Base-by-base conservation (phyloP, 2,329 filamentous ascomycete species). In the Aspergillus novoparasiticus region DNA sequence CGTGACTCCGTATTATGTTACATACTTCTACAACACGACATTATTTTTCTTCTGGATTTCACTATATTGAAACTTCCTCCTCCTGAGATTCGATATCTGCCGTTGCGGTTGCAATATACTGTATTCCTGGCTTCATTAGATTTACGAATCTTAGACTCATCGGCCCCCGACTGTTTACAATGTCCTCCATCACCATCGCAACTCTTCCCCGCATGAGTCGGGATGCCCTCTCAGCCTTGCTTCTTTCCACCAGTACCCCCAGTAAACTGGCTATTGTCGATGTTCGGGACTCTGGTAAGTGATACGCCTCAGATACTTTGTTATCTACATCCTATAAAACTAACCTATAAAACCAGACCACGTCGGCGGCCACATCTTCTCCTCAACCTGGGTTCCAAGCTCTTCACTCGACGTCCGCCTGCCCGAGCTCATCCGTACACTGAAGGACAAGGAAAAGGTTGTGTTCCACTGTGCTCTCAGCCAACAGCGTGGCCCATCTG, bases 401-500 rank as follows among this genome's bases (percentile, higher is more conserved):
- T 80, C 80, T 53, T 86, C 87, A 21, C 86, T 98, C 56, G 92
- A 96, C 71, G 86, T 87, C 74, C 87, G 85, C 69, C 87, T 95
- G 77, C 91, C 94, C 0, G 92, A 93, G 66, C 87, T 99, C n/a
- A 84, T 96, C 14, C 88, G 92, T 61, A 88, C 86, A 50, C 85
- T 97, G 55, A 82, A 87, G 68, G 88, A 90, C 73, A 93, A 93
- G 77, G 87, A 95, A 61, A 90, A 86, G 12, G 93, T 99, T 16
- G 87, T 99, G 1, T 99, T 99, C 78, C 95, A 99, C 81, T 99
- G 95, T 79, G 91, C 92, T 21, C 82, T 98, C 60, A 94, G 90
- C 69, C 95, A 98, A 81, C 91, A 97, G 80, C 85, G 95, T 0
- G 95, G 95, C 0, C 95, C 95, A 0, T 86, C 86, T 57, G 93